Evolutionary conservation across 2,329 filamentous ascomycete species (phyloP).

Genomic region (Leptographium procerum): DNA sequence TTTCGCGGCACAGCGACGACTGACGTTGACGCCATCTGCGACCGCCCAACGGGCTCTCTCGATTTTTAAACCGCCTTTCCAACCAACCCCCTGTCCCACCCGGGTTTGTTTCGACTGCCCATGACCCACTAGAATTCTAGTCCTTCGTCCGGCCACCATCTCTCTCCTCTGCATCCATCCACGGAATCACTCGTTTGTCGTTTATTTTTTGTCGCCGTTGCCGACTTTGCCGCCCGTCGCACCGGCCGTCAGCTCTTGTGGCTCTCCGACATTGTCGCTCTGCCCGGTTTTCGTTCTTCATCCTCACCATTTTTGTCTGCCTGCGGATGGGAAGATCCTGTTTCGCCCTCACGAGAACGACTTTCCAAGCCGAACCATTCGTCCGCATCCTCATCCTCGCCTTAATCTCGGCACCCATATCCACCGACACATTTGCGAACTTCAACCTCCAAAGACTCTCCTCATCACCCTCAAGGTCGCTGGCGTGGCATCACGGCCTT

Average conservation of each 20-base stretch:
- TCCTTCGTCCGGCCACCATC: not conserved
- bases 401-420: not conserved
- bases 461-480: not conserved
- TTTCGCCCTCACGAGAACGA: not conserved
- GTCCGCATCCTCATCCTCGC: not conserved
- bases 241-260: not conserved
- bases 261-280: not conserved
- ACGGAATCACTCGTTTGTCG: not conserved
- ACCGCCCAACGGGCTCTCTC: not conserved
- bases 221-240: not conserved
- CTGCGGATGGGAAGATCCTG: not conserved
- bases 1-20: not conserved
- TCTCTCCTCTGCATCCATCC: not conserved
- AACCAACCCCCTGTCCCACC: not conserved
- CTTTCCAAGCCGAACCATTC: not conserved
- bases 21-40: not conserved
- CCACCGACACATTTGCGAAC: not conserved
- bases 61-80: not conserved
- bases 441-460: not conserved
- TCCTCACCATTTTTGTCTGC: not conserved
- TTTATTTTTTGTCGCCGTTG: not conserved
- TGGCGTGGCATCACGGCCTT: not conserved
- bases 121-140: not conserved
- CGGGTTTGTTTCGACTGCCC: not conserved
- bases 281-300: not conserved